phyloP scores from a whole-genome alignment of 331 rosid species.

The Acacia pycnantha region DNA sequence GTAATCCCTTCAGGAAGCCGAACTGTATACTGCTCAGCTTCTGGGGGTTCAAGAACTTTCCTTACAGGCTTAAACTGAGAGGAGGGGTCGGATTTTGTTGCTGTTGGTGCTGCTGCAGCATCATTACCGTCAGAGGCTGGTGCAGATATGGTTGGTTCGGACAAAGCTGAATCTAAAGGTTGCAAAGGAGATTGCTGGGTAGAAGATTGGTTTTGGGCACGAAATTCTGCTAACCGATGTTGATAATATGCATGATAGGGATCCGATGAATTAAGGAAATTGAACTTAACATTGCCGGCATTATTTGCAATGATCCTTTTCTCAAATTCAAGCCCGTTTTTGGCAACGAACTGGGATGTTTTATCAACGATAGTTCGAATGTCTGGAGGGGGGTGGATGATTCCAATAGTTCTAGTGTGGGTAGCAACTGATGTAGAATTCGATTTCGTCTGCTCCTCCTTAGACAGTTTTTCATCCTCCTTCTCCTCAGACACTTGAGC shows the following conservation, averaged over 20 bases:
- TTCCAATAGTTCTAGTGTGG: background rate
- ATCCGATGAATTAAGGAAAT: background rate
- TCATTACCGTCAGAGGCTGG: background rate
- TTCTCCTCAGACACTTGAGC: background rate
- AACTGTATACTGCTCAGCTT: background rate
- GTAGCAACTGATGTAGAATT: background rate
- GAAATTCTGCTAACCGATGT: background rate
- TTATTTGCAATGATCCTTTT: background rate
- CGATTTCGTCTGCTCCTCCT: background rate
- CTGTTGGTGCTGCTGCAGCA: background rate
- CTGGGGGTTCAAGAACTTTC: background rate
- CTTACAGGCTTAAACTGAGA: background rate
- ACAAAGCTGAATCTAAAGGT: background rate
- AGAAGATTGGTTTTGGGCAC: background rate
- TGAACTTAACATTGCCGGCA: background rate
- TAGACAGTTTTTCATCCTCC: background rate
- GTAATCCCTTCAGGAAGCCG: conserved; percentile 2
- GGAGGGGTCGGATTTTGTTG: background rate
- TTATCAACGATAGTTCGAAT: background rate
- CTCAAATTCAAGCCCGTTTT: background rate
- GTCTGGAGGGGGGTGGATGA: background rate
- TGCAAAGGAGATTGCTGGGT: background rate
- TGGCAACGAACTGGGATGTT: background rate
- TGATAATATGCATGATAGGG: conserved; percentile 1
- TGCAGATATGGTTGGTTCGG: background rate